These are phyloP conservation scores for Thalassiosira livingstoniorum DNA, from an alignment of 352 stramenopile species.

Conservation along the genomic window DNA sequence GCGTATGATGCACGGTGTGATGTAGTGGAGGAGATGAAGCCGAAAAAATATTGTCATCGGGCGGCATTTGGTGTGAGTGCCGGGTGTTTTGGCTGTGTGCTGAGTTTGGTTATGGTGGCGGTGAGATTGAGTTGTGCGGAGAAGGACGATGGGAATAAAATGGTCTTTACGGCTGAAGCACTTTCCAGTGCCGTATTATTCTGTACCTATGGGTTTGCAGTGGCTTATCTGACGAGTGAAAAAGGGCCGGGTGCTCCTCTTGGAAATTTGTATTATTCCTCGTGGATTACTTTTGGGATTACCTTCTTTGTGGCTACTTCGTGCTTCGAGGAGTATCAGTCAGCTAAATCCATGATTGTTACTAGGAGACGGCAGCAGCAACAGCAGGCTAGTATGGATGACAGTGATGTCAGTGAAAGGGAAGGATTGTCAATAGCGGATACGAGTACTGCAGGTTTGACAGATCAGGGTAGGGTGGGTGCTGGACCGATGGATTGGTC, in stretches of 20 bases:
- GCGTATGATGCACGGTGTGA: slow-evolving; percentile 17
- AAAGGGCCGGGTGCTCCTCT: slow-evolving; percentile 53
- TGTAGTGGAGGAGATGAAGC: slow-evolving; percentile 3
- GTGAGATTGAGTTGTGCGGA: slow-evolving; percentile 47
- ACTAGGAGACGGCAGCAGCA: not conserved
- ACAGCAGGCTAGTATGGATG: not conserved
- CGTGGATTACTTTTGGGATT: slow-evolving; percentile 52
- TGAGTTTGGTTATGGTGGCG: slow-evolving; percentile 62
- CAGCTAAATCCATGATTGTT: slow-evolving; percentile 51
- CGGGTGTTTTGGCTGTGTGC: slow-evolving; percentile 65
- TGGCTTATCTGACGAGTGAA: slow-evolving; percentile 59
- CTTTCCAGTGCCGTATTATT: slow-evolving; percentile 36
- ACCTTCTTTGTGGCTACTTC: slow-evolving; percentile 48
- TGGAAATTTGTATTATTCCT: slow-evolving; percentile 62
- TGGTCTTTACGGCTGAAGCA: slow-evolving; percentile 40
- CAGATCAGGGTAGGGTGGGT: slow-evolving; percentile 17
- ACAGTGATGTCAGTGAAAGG: not conserved
- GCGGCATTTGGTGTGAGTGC: slow-evolving; percentile 75
- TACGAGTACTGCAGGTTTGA: not conserved
- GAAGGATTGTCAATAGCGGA: not conserved
- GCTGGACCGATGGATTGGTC: slow-evolving; percentile 13
- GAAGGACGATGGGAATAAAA: slow-evolving; percentile 22
- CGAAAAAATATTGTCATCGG: slow-evolving; percentile 67
- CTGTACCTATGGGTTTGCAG: slow-evolving; percentile 49
- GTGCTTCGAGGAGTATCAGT: slow-evolving; percentile 56